phyloP scores from a whole-genome alignment of 768 basidiomycete genomes.

The Russula sp. region DNA sequence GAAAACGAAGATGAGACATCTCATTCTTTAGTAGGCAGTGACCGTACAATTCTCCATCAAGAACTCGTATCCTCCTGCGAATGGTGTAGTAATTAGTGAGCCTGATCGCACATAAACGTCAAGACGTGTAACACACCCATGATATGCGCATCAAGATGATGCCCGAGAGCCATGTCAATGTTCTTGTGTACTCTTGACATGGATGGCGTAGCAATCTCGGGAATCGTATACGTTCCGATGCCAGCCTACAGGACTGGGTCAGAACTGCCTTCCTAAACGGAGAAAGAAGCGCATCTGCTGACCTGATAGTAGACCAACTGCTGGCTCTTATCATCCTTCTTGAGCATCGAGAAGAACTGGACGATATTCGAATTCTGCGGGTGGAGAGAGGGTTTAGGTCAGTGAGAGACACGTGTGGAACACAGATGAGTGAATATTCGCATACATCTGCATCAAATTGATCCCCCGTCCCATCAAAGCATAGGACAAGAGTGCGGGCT shows the following conservation, averaged over 20 bases:
- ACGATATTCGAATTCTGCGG: slow-evolving; percentile 67
- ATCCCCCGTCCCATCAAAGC: slow-evolving; percentile 63
- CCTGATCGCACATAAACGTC: neutral
- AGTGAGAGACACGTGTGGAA: too few relatives aligned
- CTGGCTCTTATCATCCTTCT: slow-evolving; percentile 53
- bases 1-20: neutral
- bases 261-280: neutral
- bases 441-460: slow-evolving; percentile 62
- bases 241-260: slow-evolving; percentile 43
- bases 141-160: slow-evolving; percentile 60
- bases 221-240: slow-evolving; percentile 65
- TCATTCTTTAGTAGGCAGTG: neutral
- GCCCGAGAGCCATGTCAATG: slow-evolving; percentile 55
- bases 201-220: slow-evolving; percentile 54
- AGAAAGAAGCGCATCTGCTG: neutral
- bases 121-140: slow-evolving; percentile 42
- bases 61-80: slow-evolving; percentile 67
- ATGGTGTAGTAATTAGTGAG: neutral
- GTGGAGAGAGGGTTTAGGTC: neutral
- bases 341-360: slow-evolving; percentile 61
- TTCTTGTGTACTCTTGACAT: slow-evolving; percentile 49
- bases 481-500: slow-evolving; percentile 54
- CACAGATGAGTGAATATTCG: neutral
- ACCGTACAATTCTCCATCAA: slow-evolving; percentile 66
- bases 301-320: slow-evolving; percentile 79